A percentile compares a stretch with the other conserved stretches of the same genome.
Evolutionary conservation across 2,329 filamentous ascomycete genomes (phyloP).

Genomic region (Sphaerulina vaccinii): DNA sequence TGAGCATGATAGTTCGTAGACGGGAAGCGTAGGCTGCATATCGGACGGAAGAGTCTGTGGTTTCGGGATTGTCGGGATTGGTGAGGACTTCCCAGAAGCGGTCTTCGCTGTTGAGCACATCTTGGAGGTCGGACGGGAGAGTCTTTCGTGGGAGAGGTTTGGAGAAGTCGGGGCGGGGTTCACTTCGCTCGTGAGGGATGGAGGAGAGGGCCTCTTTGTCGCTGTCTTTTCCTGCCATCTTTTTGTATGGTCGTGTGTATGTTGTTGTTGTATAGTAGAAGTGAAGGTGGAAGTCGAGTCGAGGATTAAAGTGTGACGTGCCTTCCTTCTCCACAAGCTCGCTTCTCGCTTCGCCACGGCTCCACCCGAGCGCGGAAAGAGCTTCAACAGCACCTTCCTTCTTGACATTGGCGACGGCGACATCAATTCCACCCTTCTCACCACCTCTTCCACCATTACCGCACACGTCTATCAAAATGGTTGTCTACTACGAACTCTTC

Average conservation of each 20-base stretch:
- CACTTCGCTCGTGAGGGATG: constrained; percentile 44
- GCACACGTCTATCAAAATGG: constrained; percentile 41
- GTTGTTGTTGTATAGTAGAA: neutral
- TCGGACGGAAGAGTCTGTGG: constrained; percentile 79
- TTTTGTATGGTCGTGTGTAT: neutral
- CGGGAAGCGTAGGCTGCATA: constrained; percentile 92
- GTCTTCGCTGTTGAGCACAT: constrained; percentile 62
- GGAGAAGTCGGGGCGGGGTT: constrained; percentile 49
- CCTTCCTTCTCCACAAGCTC: neutral
- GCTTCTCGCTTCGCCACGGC: no score
- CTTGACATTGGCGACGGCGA: constrained; percentile 18
- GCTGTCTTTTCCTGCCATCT: constrained; percentile 41
- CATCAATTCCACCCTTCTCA: constrained; percentile 11
- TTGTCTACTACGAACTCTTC: constrained; percentile 52
- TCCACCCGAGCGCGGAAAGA: constrained; percentile 8
- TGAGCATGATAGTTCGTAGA: constrained; percentile 65
- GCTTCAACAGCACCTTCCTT: constrained; percentile 13
- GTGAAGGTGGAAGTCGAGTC: neutral
- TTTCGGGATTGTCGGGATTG: constrained; percentile 71
- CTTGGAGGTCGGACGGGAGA: constrained; percentile 56
- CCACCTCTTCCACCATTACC: constrained; percentile 6
- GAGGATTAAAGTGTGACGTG: constrained; percentile 5
- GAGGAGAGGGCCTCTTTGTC: constrained; percentile 33
- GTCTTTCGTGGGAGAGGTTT: constrained; percentile 50
- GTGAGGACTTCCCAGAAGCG: constrained; percentile 60